A percentile compares a stretch with the other conserved stretches of the same genome.
phyloP scores from a whole-genome alignment of 2,329 filamentous ascomycete genomes.

The Dactylellina leptospora region DNA sequence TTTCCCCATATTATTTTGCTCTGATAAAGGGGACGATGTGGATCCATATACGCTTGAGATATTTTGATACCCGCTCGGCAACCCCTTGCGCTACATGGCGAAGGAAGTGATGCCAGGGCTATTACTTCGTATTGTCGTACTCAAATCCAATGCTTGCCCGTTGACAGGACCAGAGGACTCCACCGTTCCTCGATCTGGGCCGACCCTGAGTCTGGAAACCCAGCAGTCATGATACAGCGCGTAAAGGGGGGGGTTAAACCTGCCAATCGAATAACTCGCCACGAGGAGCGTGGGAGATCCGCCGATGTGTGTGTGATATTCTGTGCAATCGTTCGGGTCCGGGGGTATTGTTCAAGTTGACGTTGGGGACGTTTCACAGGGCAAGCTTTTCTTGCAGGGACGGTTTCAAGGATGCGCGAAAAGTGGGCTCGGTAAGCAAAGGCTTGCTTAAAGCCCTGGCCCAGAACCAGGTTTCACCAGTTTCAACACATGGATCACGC shows the following conservation, averaged over 20 bases:
- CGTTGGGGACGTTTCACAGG: slow-evolving; percentile 46
- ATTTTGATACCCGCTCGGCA: slow-evolving; percentile 41
- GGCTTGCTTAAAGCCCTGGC: too few relatives aligned
- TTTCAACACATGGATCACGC: slow-evolving; percentile 20
- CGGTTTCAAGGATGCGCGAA: slow-evolving; percentile 48
- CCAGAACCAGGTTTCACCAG: slow-evolving; percentile 25
- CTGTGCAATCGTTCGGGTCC: slow-evolving; percentile 5
- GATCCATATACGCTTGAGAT: slow-evolving; percentile 29
- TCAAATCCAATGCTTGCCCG: neutral
- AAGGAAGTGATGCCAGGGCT: neutral
- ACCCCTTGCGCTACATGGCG: slow-evolving; percentile 48
- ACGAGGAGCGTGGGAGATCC: neutral
- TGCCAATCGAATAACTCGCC: slow-evolving; percentile 3
- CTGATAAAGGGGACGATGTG: slow-evolving; percentile 22
- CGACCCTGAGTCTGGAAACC: slow-evolving; percentile 8
- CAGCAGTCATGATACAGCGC: slow-evolving; percentile 2
- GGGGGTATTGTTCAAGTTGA: slow-evolving; percentile 40
- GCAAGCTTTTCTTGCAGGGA: slow-evolving; percentile 37
- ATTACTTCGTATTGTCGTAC: neutral
- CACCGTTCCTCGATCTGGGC: neutral
- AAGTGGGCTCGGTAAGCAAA: slow-evolving; percentile 33
- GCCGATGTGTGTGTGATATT: too few relatives aligned
- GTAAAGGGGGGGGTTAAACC: neutral
- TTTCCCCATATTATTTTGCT: neutral
- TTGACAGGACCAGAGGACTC: slow-evolving; percentile 2